Percentiles rank a stretch among this genome's conserved stretches.
phyloP scores from a whole-genome alignment of 768 basidiomycete species.

The Boletus vermiculosoides region DNA sequence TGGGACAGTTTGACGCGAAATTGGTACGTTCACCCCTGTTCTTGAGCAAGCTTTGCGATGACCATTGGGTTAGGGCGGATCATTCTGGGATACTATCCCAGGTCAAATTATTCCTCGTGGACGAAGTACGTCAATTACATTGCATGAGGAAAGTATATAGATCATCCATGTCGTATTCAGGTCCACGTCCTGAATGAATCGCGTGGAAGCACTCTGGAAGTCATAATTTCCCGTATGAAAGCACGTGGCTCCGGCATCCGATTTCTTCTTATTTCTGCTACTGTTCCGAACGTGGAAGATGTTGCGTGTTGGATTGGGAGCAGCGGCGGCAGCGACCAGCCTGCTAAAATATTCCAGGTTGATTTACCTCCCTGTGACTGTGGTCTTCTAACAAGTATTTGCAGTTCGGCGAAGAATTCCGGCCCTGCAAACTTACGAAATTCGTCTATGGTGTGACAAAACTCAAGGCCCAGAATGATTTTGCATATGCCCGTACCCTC shows the following conservation, averaged over 20 bases:
- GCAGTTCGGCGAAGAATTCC: constrained; percentile 90
- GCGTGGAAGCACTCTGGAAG: constrained; percentile 91
- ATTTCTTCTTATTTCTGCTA: constrained; percentile 89
- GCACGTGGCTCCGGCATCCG: constrained; percentile 64
- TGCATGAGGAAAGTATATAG: neutral
- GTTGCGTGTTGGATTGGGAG: constrained; percentile 85
- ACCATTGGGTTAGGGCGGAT: constrained; percentile 45
- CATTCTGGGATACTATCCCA: constrained; percentile 67
- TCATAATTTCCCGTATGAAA: constrained; percentile 93
- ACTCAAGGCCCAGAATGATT: constrained; percentile 69
- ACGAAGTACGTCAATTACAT: constrained; percentile 57
- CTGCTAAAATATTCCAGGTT: constrained; percentile 73
- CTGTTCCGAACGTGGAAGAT: constrained; percentile 90
- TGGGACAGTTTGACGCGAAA: constrained; percentile 93
- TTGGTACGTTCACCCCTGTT: constrained; percentile 57
- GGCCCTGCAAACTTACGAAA: constrained; percentile 78
- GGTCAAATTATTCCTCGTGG: constrained; percentile 83
- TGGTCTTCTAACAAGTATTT: neutral
- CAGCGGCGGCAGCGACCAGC: constrained; percentile 27
- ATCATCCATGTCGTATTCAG: constrained; percentile 37
- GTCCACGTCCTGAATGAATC: constrained; percentile 91
- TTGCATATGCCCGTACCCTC: constrained; percentile 66
- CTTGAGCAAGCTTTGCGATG: neutral
- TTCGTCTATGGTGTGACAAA: constrained; percentile 72
- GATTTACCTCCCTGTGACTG: neutral